Evolutionary conservation across 2,329 filamentous ascomycete genomes (phyloP), one percentile per base, ranked within the genome.

Genomic region (Neopestalotiopsis clavispora): DNA sequence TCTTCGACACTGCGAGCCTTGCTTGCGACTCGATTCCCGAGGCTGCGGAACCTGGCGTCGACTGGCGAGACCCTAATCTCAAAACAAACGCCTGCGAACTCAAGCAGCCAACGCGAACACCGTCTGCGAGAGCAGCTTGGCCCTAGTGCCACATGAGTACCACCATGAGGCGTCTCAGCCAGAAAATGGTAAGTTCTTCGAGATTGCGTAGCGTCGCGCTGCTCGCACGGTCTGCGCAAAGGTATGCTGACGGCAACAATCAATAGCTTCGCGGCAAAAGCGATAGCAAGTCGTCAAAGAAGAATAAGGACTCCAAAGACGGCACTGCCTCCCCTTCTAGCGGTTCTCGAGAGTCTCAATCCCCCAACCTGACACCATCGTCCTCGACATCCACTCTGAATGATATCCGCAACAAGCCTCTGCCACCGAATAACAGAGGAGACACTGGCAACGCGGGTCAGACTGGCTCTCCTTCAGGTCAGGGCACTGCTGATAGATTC

Each of bases 141-240:
- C 65, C 20, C 12, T 34, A 38, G 65, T 32, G 66, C 59, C 59
- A 40, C 61, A 67, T 62, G 61, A 64, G 61, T 52, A 61, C 66
- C 69, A 77, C 88, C 84, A 98, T 98, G 95, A 98, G 97, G 87
- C 93, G 94, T 82, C 97, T 98, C 84, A 93, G 94, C 84, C 94
- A 97, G 87, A 94, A 93, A 92, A 94, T 98, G 87, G 94, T 97
- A 90, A 88, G 93, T 90, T 71, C 57, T 66, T 42, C 17, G 4
- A 30, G 20, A 17, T 14, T 23, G 5, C 60, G 30, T 23, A 6
- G 32, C 32, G 20, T 20, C n/a, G 32, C 28, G 57, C 28, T 38
- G 66, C 42, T 12, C 67, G 38, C 38, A 56, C 42, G 38, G 67
- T 61, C 66, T 42, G 23, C 67, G 57, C 59, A 34, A 28, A 40